Conservation (phyloP, 2,329 filamentous ascomycete species). For the Fusarium robinianum region DNA sequence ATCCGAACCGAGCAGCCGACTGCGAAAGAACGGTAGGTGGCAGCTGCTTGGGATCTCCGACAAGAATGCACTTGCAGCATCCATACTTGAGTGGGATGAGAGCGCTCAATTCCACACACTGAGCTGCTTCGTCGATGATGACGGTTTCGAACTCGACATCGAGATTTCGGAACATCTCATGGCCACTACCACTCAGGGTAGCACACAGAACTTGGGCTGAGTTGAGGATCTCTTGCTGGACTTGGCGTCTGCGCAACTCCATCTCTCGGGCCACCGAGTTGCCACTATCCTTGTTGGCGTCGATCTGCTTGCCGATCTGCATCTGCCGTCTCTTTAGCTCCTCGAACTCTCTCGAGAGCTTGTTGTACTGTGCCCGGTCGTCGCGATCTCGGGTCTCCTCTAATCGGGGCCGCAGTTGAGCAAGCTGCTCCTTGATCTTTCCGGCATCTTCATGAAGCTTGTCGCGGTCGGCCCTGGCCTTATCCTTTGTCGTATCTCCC, state of each 20-base stretch:
- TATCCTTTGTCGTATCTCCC: slow-evolving; percentile 61
- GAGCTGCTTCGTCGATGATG: slow-evolving; percentile 96
- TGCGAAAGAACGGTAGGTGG: slow-evolving; percentile 95
- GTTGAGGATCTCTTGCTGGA: slow-evolving; percentile 90
- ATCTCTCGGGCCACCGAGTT: slow-evolving; percentile 80
- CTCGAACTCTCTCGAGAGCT: slow-evolving; percentile 77
- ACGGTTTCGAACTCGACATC: slow-evolving; percentile 98
- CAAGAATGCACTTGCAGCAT: slow-evolving; percentile 93
- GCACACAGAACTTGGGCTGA: slow-evolving; percentile 92
- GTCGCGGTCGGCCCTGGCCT: slow-evolving; percentile 60
- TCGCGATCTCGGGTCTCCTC: slow-evolving; percentile 66
- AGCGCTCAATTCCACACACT: slow-evolving; percentile 96
- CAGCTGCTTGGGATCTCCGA: slow-evolving; percentile 96
- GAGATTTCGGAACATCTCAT: slow-evolving; percentile 94
- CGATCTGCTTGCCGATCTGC: slow-evolving; percentile 77
- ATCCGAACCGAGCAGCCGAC: slow-evolving; percentile 88
- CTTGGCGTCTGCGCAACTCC: slow-evolving; percentile 79
- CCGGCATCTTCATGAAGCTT: slow-evolving; percentile 66
- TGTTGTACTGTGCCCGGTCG: slow-evolving; percentile 53
- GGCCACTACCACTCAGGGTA: slow-evolving; percentile 91
- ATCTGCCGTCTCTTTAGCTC: slow-evolving; percentile 75
- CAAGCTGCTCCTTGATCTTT: slow-evolving; percentile 76
- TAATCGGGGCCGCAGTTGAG: slow-evolving; percentile 70
- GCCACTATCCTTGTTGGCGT: slow-evolving; percentile 83
- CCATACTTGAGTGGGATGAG: slow-evolving; percentile 97